These are phyloP conservation scores for Vanrija sp. DNA, from an alignment of 1,284 basidiomycete species.

Conservation along the genomic window DNA sequence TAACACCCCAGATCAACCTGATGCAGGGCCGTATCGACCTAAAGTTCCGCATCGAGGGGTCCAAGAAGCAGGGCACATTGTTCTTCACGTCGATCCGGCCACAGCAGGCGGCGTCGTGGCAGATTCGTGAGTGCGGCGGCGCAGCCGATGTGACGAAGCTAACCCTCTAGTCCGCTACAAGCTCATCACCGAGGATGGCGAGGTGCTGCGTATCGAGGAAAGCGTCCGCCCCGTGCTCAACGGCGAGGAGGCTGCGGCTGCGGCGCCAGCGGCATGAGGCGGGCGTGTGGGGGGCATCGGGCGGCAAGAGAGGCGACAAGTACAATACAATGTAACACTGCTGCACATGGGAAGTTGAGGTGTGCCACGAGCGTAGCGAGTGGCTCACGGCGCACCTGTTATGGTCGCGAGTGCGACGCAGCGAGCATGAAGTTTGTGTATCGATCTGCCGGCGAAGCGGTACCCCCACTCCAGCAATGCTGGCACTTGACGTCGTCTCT, in stretches of 20 bases:
- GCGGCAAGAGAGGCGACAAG: no score
- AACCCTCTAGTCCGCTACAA: slow-evolving; percentile 45
- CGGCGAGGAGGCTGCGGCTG: background rate
- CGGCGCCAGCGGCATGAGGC: no score
- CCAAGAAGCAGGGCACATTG: slow-evolving; percentile 43
- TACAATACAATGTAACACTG: no score
- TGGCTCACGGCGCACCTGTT: no score
- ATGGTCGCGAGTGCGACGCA: no score
- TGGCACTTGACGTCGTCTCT: no score
- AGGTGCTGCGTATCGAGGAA: slow-evolving; percentile 40
- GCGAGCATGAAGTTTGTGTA: no score
- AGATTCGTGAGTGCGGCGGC: slow-evolving; percentile 39
- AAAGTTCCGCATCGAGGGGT: slow-evolving; percentile 44
- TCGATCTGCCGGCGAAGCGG: no score
- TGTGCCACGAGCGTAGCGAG: no score
- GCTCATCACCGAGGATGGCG: slow-evolving; percentile 44
- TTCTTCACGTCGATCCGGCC: slow-evolving; percentile 50
- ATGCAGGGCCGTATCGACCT: slow-evolving; percentile 50
- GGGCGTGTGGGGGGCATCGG: no score
- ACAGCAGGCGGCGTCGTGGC: slow-evolving; percentile 41
- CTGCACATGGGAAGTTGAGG: no score
- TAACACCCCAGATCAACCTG: slow-evolving; percentile 37
- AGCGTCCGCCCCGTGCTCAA: slow-evolving; percentile 7
- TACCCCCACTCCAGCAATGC: no score
- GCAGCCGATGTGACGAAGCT: background rate